A percentile compares a stretch with the other conserved stretches of the same genome.
phyloP scores from a whole-genome alignment of 169 alveolate genomes.

The Plasmodium berghei region DNA sequence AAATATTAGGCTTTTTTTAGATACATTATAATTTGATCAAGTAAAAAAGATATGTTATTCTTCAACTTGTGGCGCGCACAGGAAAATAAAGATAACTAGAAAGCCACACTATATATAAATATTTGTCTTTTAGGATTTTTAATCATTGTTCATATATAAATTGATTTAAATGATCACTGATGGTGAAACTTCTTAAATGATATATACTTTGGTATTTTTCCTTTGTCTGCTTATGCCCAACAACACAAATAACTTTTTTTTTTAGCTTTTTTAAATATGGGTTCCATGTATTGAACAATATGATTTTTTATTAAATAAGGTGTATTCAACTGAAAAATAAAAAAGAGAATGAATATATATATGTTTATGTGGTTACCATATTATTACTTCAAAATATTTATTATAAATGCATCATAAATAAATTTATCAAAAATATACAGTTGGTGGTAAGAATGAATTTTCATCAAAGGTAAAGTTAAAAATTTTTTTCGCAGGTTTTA shows the following conservation, averaged over 20 bases:
- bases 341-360: slow-evolving; percentile 4
- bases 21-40: no score
- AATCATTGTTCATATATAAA: not conserved
- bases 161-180: no score
- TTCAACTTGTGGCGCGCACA: no score
- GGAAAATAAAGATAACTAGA: no score
- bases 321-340: slow-evolving; percentile 42
- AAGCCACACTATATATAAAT: no score
- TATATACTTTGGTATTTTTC: no score
- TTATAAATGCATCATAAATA: not conserved
- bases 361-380: not conserved
- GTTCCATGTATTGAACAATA: slow-evolving; percentile 47
- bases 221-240: slow-evolving; percentile 8
- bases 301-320: slow-evolving; percentile 41
- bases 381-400: not conserved
- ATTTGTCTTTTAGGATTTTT: not conserved
- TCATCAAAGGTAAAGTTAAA: slow-evolving; percentile 32
- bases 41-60: no score
- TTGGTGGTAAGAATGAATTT: slow-evolving; percentile 50
- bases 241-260: slow-evolving; percentile 27
- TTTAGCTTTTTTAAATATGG: slow-evolving; percentile 62
- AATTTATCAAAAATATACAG: slow-evolving; percentile 15
- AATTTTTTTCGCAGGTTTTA: slow-evolving; percentile 2
- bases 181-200: no score
- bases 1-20: no score